phyloP scores from a whole-genome alignment of 2,329 filamentous ascomycete species.

The Thielaviopsis musarum region DNA sequence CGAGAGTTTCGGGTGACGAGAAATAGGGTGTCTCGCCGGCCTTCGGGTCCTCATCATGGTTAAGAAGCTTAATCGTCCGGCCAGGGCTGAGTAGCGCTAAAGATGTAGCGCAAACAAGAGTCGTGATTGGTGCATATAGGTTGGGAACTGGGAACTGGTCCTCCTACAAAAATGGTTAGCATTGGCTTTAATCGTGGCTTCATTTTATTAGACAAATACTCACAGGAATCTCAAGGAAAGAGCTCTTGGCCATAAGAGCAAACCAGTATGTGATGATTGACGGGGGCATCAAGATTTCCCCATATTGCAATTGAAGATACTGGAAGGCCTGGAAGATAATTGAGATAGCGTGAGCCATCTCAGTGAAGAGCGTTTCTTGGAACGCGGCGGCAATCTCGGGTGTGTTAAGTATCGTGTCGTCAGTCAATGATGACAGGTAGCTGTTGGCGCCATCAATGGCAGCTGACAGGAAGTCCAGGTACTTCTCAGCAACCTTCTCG shows the following conservation, averaged over 20 bases:
- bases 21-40: conserved; percentile 38
- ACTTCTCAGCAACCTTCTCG: conserved; percentile 21
- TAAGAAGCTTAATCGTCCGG: conserved; percentile 37
- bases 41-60: conserved; percentile 30
- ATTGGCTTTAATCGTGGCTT: not conserved
- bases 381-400: conserved; percentile 42
- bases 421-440: conserved; percentile 33
- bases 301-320: conserved; percentile 24
- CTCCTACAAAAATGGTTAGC: conserved; percentile 5
- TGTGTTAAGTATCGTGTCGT: conserved; percentile 29
- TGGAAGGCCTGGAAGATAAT: conserved; percentile 46
- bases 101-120: conserved; percentile 53
- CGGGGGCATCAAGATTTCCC: conserved; percentile 4
- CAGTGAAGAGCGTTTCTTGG: conserved; percentile 45
- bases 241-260: conserved; percentile 37
- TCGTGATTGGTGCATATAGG: conserved; percentile 27
- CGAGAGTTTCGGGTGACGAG: conserved; percentile 50
- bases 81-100: conserved; percentile 53
- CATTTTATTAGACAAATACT: conserved; percentile 16
- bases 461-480: conserved; percentile 28
- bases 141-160: conserved; percentile 6
- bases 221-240: conserved; percentile 54
- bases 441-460: conserved; percentile 33
- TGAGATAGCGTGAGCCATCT: conserved; percentile 58
- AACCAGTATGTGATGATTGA: conserved; percentile 8